phyloP scores from a whole-genome alignment of 2,329 filamentous ascomycete species.

The Neophaeococcomyces mojaviensis region DNA sequence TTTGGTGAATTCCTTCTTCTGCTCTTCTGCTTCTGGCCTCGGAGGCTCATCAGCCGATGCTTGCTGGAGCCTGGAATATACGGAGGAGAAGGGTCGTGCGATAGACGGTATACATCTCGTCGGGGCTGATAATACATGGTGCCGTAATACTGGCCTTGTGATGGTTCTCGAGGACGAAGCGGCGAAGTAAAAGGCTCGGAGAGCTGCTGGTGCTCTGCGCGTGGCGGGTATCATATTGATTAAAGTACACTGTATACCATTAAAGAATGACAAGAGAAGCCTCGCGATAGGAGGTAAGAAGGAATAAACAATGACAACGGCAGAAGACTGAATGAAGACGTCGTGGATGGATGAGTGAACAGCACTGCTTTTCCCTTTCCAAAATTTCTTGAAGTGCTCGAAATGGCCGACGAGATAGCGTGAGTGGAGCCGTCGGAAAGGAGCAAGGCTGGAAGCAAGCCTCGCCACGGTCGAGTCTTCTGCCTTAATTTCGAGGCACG shows the following conservation, averaged over 20 bases:
- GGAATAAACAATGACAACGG: background rate
- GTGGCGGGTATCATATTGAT: conserved; percentile 6
- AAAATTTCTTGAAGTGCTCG: background rate
- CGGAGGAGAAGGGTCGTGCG: conserved; percentile 5
- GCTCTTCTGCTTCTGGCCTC: background rate
- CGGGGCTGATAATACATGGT: background rate
- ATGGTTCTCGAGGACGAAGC: conserved; percentile 1
- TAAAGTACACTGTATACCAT: conserved; percentile 1
- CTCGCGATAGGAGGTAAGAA: background rate
- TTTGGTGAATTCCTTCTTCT: conserved; percentile 25
- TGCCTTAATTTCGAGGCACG: background rate
- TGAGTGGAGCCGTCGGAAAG: background rate
- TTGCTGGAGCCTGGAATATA: conserved; percentile 1
- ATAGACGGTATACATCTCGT: background rate
- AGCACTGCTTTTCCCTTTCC: background rate
- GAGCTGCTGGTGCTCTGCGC: conserved; percentile 7
- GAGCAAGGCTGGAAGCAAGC: too few species aligned
- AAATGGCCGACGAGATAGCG: background rate
- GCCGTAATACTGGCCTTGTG: background rate
- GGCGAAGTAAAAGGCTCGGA: conserved; percentile 4
- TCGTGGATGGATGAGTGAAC: background rate
- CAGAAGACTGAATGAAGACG: background rate
- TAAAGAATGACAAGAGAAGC: conserved; percentile 3
- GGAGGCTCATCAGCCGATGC: background rate
- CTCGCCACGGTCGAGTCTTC: too few species aligned